phyloP scores from a whole-genome alignment of 768 basidiomycete species.

The Tricholoma flavovirens region DNA sequence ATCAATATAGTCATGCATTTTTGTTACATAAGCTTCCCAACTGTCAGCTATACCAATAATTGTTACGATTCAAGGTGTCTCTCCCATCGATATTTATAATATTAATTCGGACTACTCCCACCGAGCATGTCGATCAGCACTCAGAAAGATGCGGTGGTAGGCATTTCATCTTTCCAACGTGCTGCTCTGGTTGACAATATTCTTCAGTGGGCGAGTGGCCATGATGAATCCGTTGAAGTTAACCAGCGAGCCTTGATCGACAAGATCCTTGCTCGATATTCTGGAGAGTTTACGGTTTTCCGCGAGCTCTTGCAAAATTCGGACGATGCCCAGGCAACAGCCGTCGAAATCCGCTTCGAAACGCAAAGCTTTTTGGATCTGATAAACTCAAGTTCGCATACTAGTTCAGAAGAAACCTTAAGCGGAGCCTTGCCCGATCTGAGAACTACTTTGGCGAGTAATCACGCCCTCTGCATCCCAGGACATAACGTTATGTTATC shows the following conservation, averaged over 20 bases:
- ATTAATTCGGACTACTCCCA: too few relatives aligned
- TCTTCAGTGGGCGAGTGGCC: slow-evolving; percentile 48
- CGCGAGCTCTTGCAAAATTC: slow-evolving; percentile 94
- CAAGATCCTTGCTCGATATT: slow-evolving; percentile 94
- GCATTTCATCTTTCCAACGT: not conserved
- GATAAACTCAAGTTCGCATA: slow-evolving; percentile 7
- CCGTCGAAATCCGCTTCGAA: slow-evolving; percentile 77
- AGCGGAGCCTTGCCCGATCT: slow-evolving; percentile 47
- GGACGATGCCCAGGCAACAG: slow-evolving; percentile 77
- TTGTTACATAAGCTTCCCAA: too few relatives aligned
- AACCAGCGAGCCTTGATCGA: slow-evolving; percentile 96
- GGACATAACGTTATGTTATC: not conserved
- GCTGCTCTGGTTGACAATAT: not conserved
- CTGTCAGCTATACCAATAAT: too few relatives aligned
- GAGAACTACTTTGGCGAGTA: slow-evolving; percentile 53
- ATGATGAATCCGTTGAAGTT: slow-evolving; percentile 82
- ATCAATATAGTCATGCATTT: too few relatives aligned
- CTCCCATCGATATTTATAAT: too few relatives aligned
- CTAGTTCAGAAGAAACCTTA: slow-evolving; percentile 5
- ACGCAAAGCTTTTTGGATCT: slow-evolving; percentile 45
- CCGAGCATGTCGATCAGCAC: not conserved
- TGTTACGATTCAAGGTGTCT: too few relatives aligned
- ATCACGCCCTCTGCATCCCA: not conserved
- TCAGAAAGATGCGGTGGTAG: not conserved
- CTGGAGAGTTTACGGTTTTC: slow-evolving; percentile 83